phyloP scores from a whole-genome alignment of 192 early-diverging fungal genomes.

The Gamsiella multidivaricata region DNA sequence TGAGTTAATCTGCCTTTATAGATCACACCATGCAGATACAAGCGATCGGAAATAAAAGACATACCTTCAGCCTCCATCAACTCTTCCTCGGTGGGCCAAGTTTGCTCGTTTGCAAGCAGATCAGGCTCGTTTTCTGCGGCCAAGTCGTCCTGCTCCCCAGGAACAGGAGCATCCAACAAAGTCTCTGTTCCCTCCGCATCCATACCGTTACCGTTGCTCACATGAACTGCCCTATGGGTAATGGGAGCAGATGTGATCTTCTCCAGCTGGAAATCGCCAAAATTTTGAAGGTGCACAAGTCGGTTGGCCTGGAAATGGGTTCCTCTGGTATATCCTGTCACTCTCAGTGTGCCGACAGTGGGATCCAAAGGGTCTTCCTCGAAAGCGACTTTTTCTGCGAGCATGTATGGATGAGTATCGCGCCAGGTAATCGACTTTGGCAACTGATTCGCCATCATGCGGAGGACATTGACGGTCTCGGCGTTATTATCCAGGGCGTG shows the following conservation, averaged over 20 bases:
- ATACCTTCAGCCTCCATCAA: constrained; percentile 79
- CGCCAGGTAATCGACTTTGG: constrained; percentile 89
- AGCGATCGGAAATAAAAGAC: not conserved
- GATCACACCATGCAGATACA: not conserved
- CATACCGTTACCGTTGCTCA: constrained; percentile 53
- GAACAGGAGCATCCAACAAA: constrained; percentile 77
- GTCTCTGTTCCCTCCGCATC: constrained; percentile 55
- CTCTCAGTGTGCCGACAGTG: constrained; percentile 71
- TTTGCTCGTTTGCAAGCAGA: constrained; percentile 93
- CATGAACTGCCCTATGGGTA: constrained; percentile 34
- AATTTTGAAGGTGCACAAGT: constrained; percentile 90
- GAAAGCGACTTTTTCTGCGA: constrained; percentile 83
- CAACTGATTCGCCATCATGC: constrained; percentile 80
- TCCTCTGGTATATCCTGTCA: constrained; percentile 92
- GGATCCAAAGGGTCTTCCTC: constrained; percentile 63
- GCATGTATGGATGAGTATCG: constrained; percentile 86
- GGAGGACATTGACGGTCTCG: constrained; percentile 75
- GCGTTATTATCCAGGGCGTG: constrained; percentile 67
- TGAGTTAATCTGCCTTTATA: not conserved
- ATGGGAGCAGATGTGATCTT: constrained; percentile 59
- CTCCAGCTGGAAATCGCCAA: constrained; percentile 94
- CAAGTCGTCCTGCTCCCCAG: constrained; percentile 81
- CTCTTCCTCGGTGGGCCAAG: constrained; percentile 99
- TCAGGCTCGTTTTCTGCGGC: constrained; percentile 89
- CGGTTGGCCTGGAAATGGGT: constrained; percentile 89